Conservation (phyloP, 257 asterid genomes). For the Verbena officinalis region DNA sequence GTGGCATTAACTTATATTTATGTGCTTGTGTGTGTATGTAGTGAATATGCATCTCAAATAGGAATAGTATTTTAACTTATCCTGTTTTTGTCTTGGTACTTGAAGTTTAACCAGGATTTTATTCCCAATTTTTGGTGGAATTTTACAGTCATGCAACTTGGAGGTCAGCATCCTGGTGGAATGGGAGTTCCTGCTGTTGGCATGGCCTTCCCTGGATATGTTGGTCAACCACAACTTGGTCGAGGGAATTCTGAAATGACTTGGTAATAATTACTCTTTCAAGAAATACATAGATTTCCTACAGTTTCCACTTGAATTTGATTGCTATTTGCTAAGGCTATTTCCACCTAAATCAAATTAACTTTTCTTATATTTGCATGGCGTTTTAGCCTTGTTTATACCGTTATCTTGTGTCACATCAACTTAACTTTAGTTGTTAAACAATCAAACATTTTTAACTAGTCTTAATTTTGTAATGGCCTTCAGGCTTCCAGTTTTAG, state of each 20-base stretch:
- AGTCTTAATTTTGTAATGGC: background rate
- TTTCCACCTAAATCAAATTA: too few species aligned
- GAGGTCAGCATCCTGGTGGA: slow-evolving; percentile 91
- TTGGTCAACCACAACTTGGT: slow-evolving; percentile 79
- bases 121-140: slow-evolving; percentile 20
- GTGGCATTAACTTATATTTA: background rate
- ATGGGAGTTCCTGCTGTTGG: slow-evolving; percentile 99
- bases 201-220: slow-evolving; percentile 99
- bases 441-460: background rate
- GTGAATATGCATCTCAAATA: too few species aligned
- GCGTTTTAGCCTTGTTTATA: too few species aligned
- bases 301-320: too few species aligned
- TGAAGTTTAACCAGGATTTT: slow-evolving; percentile 7
- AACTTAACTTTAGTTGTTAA: too few species aligned
- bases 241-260: slow-evolving; percentile 98
- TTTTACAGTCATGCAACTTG: slow-evolving; percentile 86
- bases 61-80: background rate
- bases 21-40: background rate
- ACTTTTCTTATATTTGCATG: too few species aligned
- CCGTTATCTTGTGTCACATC: too few species aligned
- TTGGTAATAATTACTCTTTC: slow-evolving; percentile 81
- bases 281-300: too few species aligned
- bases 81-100: slow-evolving; percentile 1
- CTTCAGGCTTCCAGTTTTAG: slow-evolving; percentile 90
- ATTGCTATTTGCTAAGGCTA: too few species aligned